Conservation (phyloP, 305 asterid genomes). For the Fraxinus dipetala region DNA sequence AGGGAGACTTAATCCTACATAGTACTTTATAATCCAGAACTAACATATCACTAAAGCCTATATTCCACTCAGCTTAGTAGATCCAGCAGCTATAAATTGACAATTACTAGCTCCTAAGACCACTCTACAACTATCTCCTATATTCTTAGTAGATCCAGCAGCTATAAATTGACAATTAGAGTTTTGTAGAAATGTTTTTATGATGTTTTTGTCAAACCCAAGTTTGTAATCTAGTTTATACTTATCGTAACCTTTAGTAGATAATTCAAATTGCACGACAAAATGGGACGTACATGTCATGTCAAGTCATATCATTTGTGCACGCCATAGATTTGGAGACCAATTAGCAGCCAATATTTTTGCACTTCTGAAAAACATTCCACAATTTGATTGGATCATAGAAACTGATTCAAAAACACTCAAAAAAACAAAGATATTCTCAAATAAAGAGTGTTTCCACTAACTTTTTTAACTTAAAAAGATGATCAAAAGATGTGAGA, state of each 20-base stretch:
- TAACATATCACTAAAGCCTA: not conserved
- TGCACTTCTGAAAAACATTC: not conserved
- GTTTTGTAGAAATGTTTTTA: not conserved
- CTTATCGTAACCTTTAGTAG: not conserved
- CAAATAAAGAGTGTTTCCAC: not conserved
- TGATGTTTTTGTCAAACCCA: not conserved
- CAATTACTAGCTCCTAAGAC: not conserved
- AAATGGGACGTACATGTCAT: not conserved
- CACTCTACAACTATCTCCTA: no score
- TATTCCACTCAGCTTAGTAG: not conserved
- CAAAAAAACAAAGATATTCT: not conserved
- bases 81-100: not conserved
- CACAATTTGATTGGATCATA: not conserved
- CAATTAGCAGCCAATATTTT: not conserved
- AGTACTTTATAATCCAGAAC: not conserved
- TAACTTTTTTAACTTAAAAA: not conserved
- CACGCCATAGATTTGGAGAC: not conserved
- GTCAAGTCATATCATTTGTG: not conserved
- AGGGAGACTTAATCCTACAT: no score
- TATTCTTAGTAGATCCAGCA: not conserved
- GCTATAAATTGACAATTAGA: not conserved
- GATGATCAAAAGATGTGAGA: not conserved
- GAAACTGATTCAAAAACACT: not conserved
- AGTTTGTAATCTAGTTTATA: not conserved
- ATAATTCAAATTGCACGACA: not conserved